Percentiles rank a stretch among this genome's conserved stretches.
Conservation (phyloP, 1,284 basidiomycete genomes). For the Neolentinus lepideus region DNA sequence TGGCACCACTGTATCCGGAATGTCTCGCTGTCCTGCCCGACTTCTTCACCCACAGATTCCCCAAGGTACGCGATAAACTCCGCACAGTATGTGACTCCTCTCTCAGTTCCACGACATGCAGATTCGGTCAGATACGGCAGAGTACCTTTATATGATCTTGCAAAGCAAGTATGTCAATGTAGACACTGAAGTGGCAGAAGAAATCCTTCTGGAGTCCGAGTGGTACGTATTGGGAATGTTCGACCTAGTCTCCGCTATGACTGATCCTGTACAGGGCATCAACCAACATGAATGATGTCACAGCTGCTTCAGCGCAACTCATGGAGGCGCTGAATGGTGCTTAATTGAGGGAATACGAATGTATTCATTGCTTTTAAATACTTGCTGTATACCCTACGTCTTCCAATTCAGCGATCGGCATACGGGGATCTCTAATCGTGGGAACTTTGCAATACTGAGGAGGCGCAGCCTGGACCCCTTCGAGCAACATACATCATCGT, state of each 20-base stretch:
- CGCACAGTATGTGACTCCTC: constrained; percentile 4
- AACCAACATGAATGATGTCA: constrained; percentile 14
- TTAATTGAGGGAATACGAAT: background rate
- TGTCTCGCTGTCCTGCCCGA: constrained; percentile 41
- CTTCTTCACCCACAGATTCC: constrained; percentile 75
- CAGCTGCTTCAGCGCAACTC: constrained; percentile 22
- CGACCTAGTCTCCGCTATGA: background rate
- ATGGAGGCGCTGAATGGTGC: constrained; percentile 3
- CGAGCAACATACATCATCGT: background rate
- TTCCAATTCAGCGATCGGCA: background rate
- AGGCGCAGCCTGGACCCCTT: background rate
- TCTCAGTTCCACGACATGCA: constrained; percentile 20
- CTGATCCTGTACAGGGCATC: background rate
- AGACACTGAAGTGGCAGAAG: constrained; percentile 67
- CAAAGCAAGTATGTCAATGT: constrained; percentile 60
- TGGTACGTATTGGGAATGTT: constrained; percentile 46
- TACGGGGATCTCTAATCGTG: background rate
- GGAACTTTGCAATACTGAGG: background rate
- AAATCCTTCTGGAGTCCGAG: constrained; percentile 73
- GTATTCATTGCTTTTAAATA: background rate
- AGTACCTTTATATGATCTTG: constrained; percentile 70
- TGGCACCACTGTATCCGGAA: constrained; percentile 36
- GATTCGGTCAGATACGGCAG: constrained; percentile 76
- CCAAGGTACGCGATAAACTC: constrained; percentile 46
- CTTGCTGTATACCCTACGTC: background rate